A percentile compares a stretch with the other conserved stretches of the same genome.
phyloP scores from a whole-genome alignment of 441 rosid species.

The Pelargonium myrrhifolium region DNA sequence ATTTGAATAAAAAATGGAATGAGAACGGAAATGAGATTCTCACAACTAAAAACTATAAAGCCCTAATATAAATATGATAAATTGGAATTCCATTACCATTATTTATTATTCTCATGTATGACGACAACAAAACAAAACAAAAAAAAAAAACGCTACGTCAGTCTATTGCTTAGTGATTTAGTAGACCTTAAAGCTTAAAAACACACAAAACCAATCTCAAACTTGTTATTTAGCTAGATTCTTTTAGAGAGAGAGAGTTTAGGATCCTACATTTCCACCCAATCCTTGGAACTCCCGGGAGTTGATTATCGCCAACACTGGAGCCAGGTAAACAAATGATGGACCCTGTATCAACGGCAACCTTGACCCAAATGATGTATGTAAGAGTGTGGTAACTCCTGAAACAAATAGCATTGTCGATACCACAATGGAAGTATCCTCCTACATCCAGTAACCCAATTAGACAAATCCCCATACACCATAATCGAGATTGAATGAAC shows the following conservation, averaged over 20 bases:
- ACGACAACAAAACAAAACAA: too few relatives aligned
- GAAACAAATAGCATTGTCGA: conserved; percentile 82
- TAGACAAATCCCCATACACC: conserved; percentile 21
- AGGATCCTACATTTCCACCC: conserved; percentile 70
- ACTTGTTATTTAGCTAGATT: background rate
- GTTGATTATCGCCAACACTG: conserved; percentile 77
- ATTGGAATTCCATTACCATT: too few relatives aligned
- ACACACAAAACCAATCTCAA: too few relatives aligned
- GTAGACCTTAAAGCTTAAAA: too few relatives aligned
- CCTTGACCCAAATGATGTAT: conserved; percentile 82
- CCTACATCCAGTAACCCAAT: conserved; percentile 57
- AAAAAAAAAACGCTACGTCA: too few relatives aligned
- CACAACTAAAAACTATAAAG: too few relatives aligned
- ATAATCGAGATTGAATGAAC: background rate
- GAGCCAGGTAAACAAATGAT: conserved; percentile 86
- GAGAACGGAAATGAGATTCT: too few relatives aligned
- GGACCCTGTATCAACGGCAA: conserved; percentile 95
- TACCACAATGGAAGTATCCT: conserved; percentile 72
- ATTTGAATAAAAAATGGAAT: too few relatives aligned
- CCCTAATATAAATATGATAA: too few relatives aligned
- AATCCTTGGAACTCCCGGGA: conserved; percentile 80
- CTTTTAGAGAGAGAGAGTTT: background rate
- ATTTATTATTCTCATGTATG: too few relatives aligned
- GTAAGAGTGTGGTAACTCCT: conserved; percentile 84
- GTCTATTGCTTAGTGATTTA: too few relatives aligned